phyloP scores from a whole-genome alignment of 306 rosid species.

The Styphnolobium japonicum region DNA sequence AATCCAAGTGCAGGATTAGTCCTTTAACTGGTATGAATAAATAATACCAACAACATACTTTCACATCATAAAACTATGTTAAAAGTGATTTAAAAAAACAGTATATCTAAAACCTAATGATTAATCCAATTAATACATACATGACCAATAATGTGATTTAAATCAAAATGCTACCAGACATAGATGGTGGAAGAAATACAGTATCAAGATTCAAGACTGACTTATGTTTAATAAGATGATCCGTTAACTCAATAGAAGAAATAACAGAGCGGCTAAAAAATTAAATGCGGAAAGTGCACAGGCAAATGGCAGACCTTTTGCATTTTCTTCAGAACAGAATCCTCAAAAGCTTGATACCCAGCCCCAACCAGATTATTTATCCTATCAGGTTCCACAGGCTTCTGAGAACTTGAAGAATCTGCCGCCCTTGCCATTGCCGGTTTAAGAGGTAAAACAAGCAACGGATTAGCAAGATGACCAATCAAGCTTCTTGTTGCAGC shows the following conservation, averaged over 20 bases:
- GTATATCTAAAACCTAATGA: background rate
- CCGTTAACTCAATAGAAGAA: background rate
- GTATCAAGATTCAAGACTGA: background rate
- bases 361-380: slow-evolving; percentile 63
- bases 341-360: slow-evolving; percentile 77
- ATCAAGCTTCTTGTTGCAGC: slow-evolving; percentile 57
- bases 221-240: background rate
- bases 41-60: background rate
- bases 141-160: background rate
- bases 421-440: slow-evolving; percentile 42
- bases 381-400: slow-evolving; percentile 42
- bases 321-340: slow-evolving; percentile 74
- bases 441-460: slow-evolving; percentile 76
- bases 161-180: background rate
- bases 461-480: slow-evolving; percentile 81
- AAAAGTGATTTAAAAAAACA: background rate
- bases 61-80: background rate
- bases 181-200: background rate
- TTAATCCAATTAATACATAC: background rate
- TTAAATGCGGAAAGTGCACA: background rate
- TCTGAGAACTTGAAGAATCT: slow-evolving; percentile 41
- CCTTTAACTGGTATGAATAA: background rate
- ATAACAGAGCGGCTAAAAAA: background rate
- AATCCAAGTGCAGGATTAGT: background rate
- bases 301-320: slow-evolving; percentile 54